A percentile compares a stretch with the other conserved stretches of the same genome.
These are phyloP conservation scores for Cucumis hystrix DNA, from an alignment of 306 rosid genomes.

Conservation along the genomic window DNA sequence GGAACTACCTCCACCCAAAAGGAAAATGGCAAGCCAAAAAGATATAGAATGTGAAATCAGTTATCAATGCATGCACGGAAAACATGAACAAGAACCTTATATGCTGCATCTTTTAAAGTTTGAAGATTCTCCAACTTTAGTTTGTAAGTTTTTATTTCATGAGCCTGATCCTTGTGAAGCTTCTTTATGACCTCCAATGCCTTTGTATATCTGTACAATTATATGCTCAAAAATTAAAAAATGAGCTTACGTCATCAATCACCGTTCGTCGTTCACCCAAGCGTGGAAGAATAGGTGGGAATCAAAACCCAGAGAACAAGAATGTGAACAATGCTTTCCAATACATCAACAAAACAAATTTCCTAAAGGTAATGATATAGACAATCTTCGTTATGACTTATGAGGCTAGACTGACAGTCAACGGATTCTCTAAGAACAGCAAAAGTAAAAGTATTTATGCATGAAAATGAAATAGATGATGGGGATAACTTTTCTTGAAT, in stretches of 20 bases:
- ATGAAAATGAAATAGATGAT: not conserved
- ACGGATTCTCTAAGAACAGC: not conserved
- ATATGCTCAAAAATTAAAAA: not conserved
- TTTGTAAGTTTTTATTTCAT: slow-evolving; percentile 79
- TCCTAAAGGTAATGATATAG: not conserved
- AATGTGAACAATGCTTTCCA: not conserved
- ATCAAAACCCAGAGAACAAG: not conserved
- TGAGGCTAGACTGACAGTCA: not conserved
- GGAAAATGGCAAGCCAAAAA: not conserved
- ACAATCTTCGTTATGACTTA: not conserved
- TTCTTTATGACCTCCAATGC: slow-evolving; percentile 90
- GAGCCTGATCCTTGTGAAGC: slow-evolving; percentile 85
- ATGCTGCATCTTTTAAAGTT: slow-evolving; percentile 78
- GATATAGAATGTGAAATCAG: not conserved
- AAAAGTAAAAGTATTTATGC: not conserved
- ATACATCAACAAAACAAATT: not conserved
- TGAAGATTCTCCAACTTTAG: slow-evolving; percentile 83
- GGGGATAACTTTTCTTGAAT: not conserved
- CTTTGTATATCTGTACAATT: slow-evolving; percentile 63
- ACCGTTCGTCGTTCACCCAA: not conserved
- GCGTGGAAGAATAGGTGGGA: not conserved
- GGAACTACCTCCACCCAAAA: not conserved
- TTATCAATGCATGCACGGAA: not conserved
- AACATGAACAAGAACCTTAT: slow-evolving; percentile 34
- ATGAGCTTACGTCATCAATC: not conserved